These are phyloP conservation scores for Myxozyma neglecta DNA, from an alignment of 805 yeast genomes.

Conservation along the genomic window DNA sequence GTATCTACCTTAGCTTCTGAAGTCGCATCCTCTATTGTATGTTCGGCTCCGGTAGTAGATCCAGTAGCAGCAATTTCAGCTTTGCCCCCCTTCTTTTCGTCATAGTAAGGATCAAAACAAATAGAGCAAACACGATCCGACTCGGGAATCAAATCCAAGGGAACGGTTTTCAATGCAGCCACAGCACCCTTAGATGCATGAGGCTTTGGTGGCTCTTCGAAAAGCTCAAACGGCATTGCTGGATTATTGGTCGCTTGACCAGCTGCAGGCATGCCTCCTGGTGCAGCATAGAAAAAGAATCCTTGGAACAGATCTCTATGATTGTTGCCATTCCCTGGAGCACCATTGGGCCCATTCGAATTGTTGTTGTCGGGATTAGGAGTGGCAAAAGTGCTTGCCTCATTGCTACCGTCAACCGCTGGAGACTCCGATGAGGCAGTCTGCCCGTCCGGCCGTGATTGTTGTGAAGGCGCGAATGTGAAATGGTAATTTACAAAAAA, in stretches of 20 bases:
- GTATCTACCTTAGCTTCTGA: neutral
- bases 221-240: conserved; percentile 1
- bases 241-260: neutral
- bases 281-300: conserved; percentile 16
- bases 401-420: neutral
- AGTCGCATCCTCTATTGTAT: neutral
- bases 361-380: neutral
- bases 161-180: conserved; percentile 38
- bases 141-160: conserved; percentile 37
- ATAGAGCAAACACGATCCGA: conserved; percentile 45
- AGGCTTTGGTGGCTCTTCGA: conserved; percentile 29
- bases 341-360: neutral
- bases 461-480: conserved; percentile 12
- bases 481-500: conserved; percentile 25
- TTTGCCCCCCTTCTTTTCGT: neutral
- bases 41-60: neutral
- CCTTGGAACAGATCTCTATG: conserved; percentile 18
- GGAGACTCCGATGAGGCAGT: neutral
- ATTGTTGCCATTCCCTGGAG: neutral
- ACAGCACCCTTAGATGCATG: conserved; percentile 41
- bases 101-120: conserved; percentile 45
- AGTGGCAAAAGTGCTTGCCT: too few species aligned
- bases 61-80: neutral
- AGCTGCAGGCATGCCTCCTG: conserved; percentile 13
- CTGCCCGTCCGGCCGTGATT: neutral